Conservation (phyloP, 805 yeast genomes). For the Nakazawaea wyomingensis region DNA sequence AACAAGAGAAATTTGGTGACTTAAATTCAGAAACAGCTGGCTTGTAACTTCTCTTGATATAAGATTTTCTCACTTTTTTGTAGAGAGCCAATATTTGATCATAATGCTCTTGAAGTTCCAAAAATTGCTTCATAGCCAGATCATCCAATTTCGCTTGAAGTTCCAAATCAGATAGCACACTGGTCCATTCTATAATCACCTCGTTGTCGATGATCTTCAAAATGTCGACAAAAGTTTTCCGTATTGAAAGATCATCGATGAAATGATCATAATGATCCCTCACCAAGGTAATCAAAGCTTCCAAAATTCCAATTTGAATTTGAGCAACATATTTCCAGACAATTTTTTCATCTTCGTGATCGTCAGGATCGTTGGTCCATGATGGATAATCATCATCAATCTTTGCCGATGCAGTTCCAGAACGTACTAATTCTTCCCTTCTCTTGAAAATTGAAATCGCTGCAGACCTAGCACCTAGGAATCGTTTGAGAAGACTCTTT, state of each 20-base stretch:
- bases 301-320: slow-evolving; percentile 77
- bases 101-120: slow-evolving; percentile 19
- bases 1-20: slow-evolving; percentile 35
- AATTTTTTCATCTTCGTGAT: slow-evolving; percentile 35
- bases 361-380: slow-evolving; percentile 43
- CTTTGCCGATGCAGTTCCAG: background rate
- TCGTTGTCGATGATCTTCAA: slow-evolving; percentile 66
- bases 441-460: slow-evolving; percentile 43
- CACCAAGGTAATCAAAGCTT: slow-evolving; percentile 66
- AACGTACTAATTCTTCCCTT: slow-evolving; percentile 3
- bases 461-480: slow-evolving; percentile 58
- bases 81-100: slow-evolving; percentile 37
- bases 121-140: slow-evolving; percentile 1
- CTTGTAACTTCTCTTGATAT: slow-evolving; percentile 64
- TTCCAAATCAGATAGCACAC: slow-evolving; percentile 21
- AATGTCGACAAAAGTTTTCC: slow-evolving; percentile 55
- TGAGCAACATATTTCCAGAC: slow-evolving; percentile 67
- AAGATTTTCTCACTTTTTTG: slow-evolving; percentile 60
- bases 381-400: slow-evolving; percentile 34
- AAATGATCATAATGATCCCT: slow-evolving; percentile 73
- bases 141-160: slow-evolving; percentile 22
- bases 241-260: slow-evolving; percentile 58
- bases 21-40: slow-evolving; percentile 43
- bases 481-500: slow-evolving; percentile 48
- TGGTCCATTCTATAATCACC: slow-evolving; percentile 46